Percentiles rank a stretch among this genome's conserved stretches.
These are phyloP conservation scores for Neospora caninum DNA, from an alignment of 169 alveolate genomes.

Conservation along the genomic window DNA sequence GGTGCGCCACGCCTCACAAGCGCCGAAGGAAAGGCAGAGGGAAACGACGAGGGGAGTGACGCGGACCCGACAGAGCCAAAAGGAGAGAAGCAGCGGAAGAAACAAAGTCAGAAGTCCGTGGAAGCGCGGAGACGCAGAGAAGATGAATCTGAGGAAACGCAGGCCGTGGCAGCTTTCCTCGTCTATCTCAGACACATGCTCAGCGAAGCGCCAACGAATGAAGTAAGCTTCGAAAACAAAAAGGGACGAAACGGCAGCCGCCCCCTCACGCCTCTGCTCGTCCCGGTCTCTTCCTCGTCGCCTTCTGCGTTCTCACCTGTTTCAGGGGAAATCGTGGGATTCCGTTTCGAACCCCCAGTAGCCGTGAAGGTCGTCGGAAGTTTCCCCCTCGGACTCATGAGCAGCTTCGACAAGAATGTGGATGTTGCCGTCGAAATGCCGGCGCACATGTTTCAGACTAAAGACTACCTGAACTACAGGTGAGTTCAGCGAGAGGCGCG, in stretches of 20 bases:
- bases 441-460: neutral
- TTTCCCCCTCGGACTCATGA: slow-evolving; percentile 13
- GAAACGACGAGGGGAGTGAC: neutral
- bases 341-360: slow-evolving; percentile 1
- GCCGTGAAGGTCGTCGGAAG: slow-evolving; percentile 14
- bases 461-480: slow-evolving; percentile 19
- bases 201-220: neutral
- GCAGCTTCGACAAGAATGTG: neutral
- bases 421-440: slow-evolving; percentile 30
- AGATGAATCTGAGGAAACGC: neutral
- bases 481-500: neutral
- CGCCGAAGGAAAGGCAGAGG: neutral
- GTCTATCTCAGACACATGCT: neutral
- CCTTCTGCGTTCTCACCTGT: neutral
- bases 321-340: neutral
- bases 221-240: neutral
- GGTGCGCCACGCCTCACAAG: neutral
- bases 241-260: neutral
- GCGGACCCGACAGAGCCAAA: neutral
- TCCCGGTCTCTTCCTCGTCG: neutral
- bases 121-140: neutral
- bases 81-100: neutral
- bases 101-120: neutral
- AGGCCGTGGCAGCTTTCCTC: slow-evolving; percentile 7
- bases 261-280: neutral